Base-by-base conservation (phyloP, 2,329 filamentous ascomycete species). In the Sporothrix globosa region DNA sequence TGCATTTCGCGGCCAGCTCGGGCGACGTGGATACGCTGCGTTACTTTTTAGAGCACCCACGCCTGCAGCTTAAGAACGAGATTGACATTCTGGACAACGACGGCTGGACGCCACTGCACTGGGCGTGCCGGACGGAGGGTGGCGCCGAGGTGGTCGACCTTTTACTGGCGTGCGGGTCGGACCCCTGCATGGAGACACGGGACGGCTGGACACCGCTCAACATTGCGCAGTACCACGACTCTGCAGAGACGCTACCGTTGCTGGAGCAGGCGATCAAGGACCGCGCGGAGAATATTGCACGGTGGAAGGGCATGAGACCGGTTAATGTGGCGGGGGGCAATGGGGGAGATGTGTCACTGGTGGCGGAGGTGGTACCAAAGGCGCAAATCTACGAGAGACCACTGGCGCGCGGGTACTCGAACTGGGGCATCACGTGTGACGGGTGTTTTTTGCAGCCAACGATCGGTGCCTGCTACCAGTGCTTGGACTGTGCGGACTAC, bases 191-290 rank as follows among this genome's bases (percentile, higher is more conserved):
- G 1, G 63, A 67, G 30, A 67, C 63, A 4, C 17, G 48, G 1
- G 63, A 67, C 30, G 63, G 63, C 48, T 53, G 63, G 48, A 67
- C 63, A n/a, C 63, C 63, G 19, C 30, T 67, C 63, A 67, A 67
- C 30, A 67, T 67, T 53, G 46, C 63, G 10, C 63, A 66, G 19
- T 67, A 53, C 46, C 63, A 67, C 27, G 63, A 41, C 30, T 48
- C 63, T 2, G n/a, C 19, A 4, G 63, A 39, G 1, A 39, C 7
- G 27, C 30, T n/a, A 6, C 44, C 14, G 46, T 4, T n/a, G 34
- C 52, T 17, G n/a, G 19, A 21, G 6, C 4, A 11, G 19, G 63
- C 63, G 4, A 30, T 67, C 17, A 17, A 24, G 13, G 4, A 39
- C 3, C 63, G 30, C 5, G 48, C 63, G 9, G 19, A 5, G 6